A percentile compares a stretch with the other conserved stretches of the same genome.
phyloP scores from a whole-genome alignment of 1,284 basidiomycete species.

The Ceratobasidium sp. region DNA sequence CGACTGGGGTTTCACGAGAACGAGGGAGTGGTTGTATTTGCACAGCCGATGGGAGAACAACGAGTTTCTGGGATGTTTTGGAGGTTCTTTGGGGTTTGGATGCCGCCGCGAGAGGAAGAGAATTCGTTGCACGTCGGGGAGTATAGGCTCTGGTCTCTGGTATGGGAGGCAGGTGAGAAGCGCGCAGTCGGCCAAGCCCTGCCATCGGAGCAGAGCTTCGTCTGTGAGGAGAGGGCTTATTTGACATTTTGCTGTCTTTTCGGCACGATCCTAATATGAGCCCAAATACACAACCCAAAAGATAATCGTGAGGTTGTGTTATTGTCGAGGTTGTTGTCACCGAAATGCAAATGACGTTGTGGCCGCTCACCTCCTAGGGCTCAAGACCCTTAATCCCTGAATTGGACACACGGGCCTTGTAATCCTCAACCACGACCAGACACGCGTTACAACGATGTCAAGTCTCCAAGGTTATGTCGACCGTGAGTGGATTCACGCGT shows the following conservation, averaged over 20 bases:
- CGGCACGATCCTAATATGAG: too few species aligned
- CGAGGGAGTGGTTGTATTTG: slow-evolving; percentile 82
- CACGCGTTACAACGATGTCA: slow-evolving; percentile 58
- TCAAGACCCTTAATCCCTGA: neutral
- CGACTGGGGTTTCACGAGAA: slow-evolving; percentile 37
- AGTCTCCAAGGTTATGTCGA: slow-evolving; percentile 87
- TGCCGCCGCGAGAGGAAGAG: slow-evolving; percentile 34
- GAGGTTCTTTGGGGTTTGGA: slow-evolving; percentile 76
- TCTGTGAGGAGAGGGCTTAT: slow-evolving; percentile 9
- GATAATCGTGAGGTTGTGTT: neutral
- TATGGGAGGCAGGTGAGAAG: slow-evolving; percentile 40
- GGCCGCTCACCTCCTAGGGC: slow-evolving; percentile 1
- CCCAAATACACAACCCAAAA: too few species aligned
- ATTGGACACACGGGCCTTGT: slow-evolving; percentile 7
- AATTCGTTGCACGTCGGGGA: slow-evolving; percentile 27
- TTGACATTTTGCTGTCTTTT: slow-evolving; percentile 19
- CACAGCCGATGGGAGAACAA: slow-evolving; percentile 87
- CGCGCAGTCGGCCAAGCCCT: slow-evolving; percentile 27
- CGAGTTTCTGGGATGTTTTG: slow-evolving; percentile 91
- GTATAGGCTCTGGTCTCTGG: slow-evolving; percentile 39
- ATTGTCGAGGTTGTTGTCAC: slow-evolving; percentile 1
- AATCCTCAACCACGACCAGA: slow-evolving; percentile 5
- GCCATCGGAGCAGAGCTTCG: slow-evolving; percentile 21
- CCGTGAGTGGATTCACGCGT: slow-evolving; percentile 57
- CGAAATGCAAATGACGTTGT: slow-evolving; percentile 36